Conservation (phyloP, 2,329 filamentous ascomycete species). For the Juglanconis oblonga region DNA sequence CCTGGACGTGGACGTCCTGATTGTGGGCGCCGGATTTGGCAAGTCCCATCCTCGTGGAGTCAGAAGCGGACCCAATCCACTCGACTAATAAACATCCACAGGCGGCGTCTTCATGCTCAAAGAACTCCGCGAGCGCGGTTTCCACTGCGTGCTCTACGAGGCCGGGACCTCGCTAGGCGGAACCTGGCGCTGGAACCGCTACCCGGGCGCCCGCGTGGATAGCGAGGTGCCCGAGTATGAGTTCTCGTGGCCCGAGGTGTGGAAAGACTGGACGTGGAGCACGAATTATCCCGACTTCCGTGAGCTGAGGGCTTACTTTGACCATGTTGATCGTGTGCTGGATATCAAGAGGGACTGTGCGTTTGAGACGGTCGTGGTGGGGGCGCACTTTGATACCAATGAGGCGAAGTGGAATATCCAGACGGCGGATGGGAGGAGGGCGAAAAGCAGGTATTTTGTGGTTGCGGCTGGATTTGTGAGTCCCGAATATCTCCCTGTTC, state of each 20-base stretch:
- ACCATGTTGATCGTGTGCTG: constrained; percentile 53
- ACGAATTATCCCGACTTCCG: constrained; percentile 47
- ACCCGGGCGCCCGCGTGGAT: constrained; percentile 42
- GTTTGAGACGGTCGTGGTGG: constrained; percentile 53
- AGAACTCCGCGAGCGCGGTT: not conserved
- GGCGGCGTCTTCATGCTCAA: not conserved
- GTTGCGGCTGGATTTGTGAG: constrained; percentile 50
- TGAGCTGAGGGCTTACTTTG: constrained; percentile 56
- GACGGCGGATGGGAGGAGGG: constrained; percentile 47
- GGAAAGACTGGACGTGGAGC: constrained; percentile 55
- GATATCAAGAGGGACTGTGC: constrained; percentile 54
- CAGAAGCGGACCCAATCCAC: too few relatives aligned
- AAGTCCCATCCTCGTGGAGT: not conserved
- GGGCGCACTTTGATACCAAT: constrained; percentile 47
- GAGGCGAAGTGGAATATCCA: constrained; percentile 47
- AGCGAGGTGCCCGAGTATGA: constrained; percentile 31
- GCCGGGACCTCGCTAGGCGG: constrained; percentile 36
- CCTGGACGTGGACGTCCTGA: not conserved
- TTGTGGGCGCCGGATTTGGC: not conserved
- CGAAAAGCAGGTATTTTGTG: constrained; percentile 48
- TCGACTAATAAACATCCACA: not conserved
- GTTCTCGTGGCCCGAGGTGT: constrained; percentile 41
- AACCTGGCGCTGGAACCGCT: constrained; percentile 43
- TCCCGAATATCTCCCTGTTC: not conserved
- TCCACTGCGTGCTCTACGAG: constrained; percentile 23